phyloP scores from a whole-genome alignment of 495 filamentous ascomycete genomes.

The Penicillium mononematosum region DNA sequence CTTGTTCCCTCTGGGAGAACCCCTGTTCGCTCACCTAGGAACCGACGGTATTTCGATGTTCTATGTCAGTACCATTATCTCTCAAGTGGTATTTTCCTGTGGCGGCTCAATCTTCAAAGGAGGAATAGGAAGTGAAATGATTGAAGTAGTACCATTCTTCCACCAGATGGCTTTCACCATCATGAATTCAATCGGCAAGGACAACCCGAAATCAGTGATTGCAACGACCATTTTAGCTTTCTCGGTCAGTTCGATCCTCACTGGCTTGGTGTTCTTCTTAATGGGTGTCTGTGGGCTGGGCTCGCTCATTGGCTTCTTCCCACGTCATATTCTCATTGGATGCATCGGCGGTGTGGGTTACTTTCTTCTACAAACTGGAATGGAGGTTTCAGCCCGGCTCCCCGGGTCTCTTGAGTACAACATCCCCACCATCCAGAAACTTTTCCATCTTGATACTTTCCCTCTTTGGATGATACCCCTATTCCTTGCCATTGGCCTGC shows the following conservation, averaged over 20 bases:
- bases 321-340: conserved; percentile 90
- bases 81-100: conserved; percentile 87
- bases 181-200: conserved; percentile 69
- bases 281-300: conserved; percentile 85
- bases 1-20: conserved; percentile 83
- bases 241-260: conserved; percentile 86
- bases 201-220: conserved; percentile 79
- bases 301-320: conserved; percentile 93
- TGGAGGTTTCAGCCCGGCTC: conserved; percentile 91
- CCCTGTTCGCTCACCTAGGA: conserved; percentile 78
- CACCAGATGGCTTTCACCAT: conserved; percentile 96
- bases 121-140: conserved; percentile 96
- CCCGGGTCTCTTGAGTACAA: conserved; percentile 81
- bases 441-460: conserved; percentile 69
- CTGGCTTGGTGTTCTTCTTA: conserved; percentile 83
- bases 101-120: conserved; percentile 86
- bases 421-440: conserved; percentile 66
- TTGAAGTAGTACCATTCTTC: conserved; percentile 96
- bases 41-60: conserved; percentile 97
- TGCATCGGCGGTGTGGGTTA: conserved; percentile 98
- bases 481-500: conserved; percentile 70
- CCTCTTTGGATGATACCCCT: conserved; percentile 82
- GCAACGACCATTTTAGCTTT: conserved; percentile 92
- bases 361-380: conserved; percentile 85
- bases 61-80: conserved; percentile 94